Evolutionary conservation across 495 filamentous ascomycete species (phyloP).

Genomic region (Bacidia rubella): DNA sequence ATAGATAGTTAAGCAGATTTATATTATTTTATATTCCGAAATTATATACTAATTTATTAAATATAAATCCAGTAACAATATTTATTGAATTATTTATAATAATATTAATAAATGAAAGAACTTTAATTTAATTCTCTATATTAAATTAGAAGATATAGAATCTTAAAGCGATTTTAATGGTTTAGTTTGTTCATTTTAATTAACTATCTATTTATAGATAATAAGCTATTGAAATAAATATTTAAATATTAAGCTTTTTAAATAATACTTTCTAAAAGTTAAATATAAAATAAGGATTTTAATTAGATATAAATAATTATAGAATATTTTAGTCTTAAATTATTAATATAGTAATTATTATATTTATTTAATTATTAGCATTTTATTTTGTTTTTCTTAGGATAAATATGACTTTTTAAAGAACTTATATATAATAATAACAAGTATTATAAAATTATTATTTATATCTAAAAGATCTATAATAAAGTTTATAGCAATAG

Average conservation of each 20-base stretch:
- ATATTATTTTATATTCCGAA: not conserved
- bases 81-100: no score
- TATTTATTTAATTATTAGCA: not conserved
- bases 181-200: not conserved
- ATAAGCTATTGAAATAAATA: not conserved
- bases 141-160: not conserved
- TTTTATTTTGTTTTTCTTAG: not conserved
- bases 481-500: constrained; percentile 2
- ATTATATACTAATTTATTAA: not conserved
- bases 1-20: not conserved
- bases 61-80: not conserved
- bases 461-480: not conserved
- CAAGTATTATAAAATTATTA: not conserved
- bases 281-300: not conserved
- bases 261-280: not conserved
- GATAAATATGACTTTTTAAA: not conserved
- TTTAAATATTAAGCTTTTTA: not conserved
- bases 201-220: not conserved
- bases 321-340: not conserved
- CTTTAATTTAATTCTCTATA: not conserved
- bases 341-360: not conserved
- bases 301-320: not conserved
- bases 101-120: not conserved
- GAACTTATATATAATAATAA: not conserved
- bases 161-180: not conserved